Base-by-base conservation (phyloP, 2,329 filamentous ascomycete genomes). In the Paecilomyces niveus region DNA sequence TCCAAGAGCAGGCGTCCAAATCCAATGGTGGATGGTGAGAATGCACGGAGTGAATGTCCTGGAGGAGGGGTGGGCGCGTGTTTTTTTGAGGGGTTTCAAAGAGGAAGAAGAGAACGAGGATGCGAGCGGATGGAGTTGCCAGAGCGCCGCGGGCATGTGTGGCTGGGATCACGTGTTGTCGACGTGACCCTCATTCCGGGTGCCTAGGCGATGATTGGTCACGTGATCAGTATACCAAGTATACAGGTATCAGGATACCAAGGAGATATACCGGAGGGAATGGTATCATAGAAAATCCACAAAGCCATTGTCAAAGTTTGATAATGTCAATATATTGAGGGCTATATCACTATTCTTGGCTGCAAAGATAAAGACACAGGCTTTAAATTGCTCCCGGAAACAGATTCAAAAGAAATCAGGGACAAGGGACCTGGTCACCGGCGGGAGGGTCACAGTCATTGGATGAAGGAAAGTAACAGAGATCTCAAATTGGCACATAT, bases 111-210 rank as follows among this genome's bases (percentile, higher is more conserved):
- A 54, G 54, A 55, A 57, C 53, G 57, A 53, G 57, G 53, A 53
- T 53, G 57, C 39, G 49, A 53, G 57, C 55, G 56, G 53, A 32
- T 21, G 53, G 24, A 32, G 53, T 21, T 31, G 26, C 59, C 59
- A 55, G 53, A 49, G 35, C 53, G 59, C 57, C 54, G 58, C 26
- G 55, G 58, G 61, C 59, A 62, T 59, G 59, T 54, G 61, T 62
- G 70, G 70, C 65, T 72, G 68, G 65, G 64, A 52, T 70, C 69
- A 72, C 70, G 68, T 69, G 68, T 3, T 1, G 6, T 11, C 22
- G 29, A 11, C 32, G 45, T 5, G 21, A 45, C 15, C n/a, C n/a
- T n/a, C n/a, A 33, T 11, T 11, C 21, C 15, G 24, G 50, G 50
- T 45, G n/a, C n/a, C 35, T 45, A 6, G 18, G 39, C 39, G 15